These are phyloP conservation scores for Xerocomellus dryophilus DNA, from an alignment of 768 basidiomycete genomes.

Conservation along the genomic window DNA sequence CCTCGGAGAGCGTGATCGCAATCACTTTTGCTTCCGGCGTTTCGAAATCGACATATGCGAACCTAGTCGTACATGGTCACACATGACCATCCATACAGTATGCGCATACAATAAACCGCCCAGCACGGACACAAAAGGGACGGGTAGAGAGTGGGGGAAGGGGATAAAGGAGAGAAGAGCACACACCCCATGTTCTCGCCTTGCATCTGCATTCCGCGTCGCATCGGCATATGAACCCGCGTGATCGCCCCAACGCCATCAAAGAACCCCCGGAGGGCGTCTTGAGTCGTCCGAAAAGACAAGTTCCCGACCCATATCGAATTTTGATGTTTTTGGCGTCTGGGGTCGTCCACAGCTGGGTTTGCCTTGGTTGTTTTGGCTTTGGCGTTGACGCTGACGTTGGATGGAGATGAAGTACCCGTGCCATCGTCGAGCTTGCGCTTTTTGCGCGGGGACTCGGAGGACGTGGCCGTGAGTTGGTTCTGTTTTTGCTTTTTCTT, in stretches of 20 bases:
- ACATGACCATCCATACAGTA: not conserved
- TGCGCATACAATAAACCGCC: not conserved
- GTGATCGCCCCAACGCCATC: slow-evolving; percentile 70
- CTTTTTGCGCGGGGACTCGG: slow-evolving; percentile 39
- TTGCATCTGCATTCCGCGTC: slow-evolving; percentile 49
- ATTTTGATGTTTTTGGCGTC: slow-evolving; percentile 60
- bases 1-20: slow-evolving; percentile 82
- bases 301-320: slow-evolving; percentile 97
- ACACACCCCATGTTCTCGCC: slow-evolving; percentile 79
- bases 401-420: not conserved
- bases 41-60: slow-evolving; percentile 94
- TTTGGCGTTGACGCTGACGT: not conserved
- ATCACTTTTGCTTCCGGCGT: slow-evolving; percentile 66
- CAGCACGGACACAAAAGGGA: not conserved
- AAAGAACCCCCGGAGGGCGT: slow-evolving; percentile 70
- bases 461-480: not conserved
- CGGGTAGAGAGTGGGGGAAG: not conserved
- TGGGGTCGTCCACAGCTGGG: slow-evolving; percentile 3
- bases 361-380: not conserved
- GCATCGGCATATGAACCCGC: slow-evolving; percentile 83
- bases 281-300: slow-evolving; percentile 81
- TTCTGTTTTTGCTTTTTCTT: slow-evolving; percentile 43
- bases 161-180: not conserved
- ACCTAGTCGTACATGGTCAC: slow-evolving; percentile 47
- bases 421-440: slow-evolving; percentile 40